These are phyloP conservation scores for Mortierella hygrophila DNA, from an alignment of 192 early-diverging fungal species.

Conservation along the genomic window DNA sequence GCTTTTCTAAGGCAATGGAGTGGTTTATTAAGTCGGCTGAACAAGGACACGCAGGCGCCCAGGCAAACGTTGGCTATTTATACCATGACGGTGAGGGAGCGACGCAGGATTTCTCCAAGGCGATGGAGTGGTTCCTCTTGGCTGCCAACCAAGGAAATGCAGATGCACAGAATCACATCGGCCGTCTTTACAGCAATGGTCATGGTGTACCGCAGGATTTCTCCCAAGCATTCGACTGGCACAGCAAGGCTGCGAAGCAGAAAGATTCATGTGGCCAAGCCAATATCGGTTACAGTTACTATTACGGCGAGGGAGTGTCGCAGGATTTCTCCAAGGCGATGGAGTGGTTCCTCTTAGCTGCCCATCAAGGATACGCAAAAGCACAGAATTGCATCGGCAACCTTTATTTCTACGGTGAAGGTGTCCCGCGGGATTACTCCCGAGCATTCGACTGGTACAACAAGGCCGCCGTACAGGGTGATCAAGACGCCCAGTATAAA, in stretches of 20 bases:
- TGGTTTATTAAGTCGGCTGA: not conserved
- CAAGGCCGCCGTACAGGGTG: not conserved
- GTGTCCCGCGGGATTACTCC: not conserved
- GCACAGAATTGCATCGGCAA: not conserved
- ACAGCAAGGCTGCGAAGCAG: not conserved
- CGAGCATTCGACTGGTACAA: not conserved
- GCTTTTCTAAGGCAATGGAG: too few relatives aligned
- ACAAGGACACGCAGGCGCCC: not conserved
- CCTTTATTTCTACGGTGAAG: not conserved
- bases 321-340: too few relatives aligned
- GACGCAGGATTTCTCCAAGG: not conserved
- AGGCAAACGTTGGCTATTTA: not conserved
- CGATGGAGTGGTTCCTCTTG: not conserved
- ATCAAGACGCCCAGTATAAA: not conserved
- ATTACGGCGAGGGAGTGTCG: too few relatives aligned
- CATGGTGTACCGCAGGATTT: not conserved
- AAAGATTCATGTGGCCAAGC: not conserved
- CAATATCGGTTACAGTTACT: not conserved
- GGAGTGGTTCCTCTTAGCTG: too few relatives aligned
- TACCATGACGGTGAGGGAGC: too few relatives aligned
- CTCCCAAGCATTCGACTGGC: not conserved
- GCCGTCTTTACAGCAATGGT: rapidly evolving
- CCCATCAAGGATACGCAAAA: too few relatives aligned
- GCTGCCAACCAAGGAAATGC: not conserved
- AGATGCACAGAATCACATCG: not conserved